phyloP scores from a whole-genome alignment of 805 yeast genomes.

The Wickerhamomyces bovis region DNA sequence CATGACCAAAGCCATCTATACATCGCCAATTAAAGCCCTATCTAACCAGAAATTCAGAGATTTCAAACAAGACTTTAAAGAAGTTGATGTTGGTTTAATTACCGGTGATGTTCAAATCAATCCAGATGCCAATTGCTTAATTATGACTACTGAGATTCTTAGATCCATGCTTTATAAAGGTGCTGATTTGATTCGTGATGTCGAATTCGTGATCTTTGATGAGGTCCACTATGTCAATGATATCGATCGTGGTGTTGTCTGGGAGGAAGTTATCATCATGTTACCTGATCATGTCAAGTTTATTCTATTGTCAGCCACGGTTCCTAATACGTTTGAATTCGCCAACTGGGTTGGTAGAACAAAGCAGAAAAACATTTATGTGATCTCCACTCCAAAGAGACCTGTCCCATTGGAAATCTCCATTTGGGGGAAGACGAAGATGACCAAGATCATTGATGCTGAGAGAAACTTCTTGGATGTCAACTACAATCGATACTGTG shows the following conservation, averaged over 20 bases:
- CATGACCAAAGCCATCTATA: conserved; percentile 94
- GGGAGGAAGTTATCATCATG: conserved; percentile 99
- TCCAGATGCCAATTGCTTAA: conserved; percentile 91
- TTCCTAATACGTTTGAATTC: conserved; percentile 96
- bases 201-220: conserved; percentile 94
- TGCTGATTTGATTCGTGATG: conserved; percentile 93
- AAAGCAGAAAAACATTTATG: conserved; percentile 91
- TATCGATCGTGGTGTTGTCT: conserved; percentile 94
- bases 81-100: conserved; percentile 83
- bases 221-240: conserved; percentile 98
- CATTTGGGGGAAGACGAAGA: conserved; percentile 73
- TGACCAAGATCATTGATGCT: conserved; percentile 69
- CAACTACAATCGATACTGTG: conserved; percentile 58
- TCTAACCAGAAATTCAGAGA: conserved; percentile 89
- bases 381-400: conserved; percentile 91
- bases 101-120: conserved; percentile 98
- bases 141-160: conserved; percentile 96
- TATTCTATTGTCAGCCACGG: conserved; percentile 90
- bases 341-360: conserved; percentile 99
- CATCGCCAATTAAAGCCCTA: conserved; percentile 90
- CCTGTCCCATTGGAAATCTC: conserved; percentile 92
- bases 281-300: conserved; percentile 93
- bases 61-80: conserved; percentile 72
- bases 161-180: conserved; percentile 95
- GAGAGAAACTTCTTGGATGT: conserved; percentile 60